phyloP scores from a whole-genome alignment of 495 filamentous ascomycete genomes.

The Lasiosphaeria ovina region DNA sequence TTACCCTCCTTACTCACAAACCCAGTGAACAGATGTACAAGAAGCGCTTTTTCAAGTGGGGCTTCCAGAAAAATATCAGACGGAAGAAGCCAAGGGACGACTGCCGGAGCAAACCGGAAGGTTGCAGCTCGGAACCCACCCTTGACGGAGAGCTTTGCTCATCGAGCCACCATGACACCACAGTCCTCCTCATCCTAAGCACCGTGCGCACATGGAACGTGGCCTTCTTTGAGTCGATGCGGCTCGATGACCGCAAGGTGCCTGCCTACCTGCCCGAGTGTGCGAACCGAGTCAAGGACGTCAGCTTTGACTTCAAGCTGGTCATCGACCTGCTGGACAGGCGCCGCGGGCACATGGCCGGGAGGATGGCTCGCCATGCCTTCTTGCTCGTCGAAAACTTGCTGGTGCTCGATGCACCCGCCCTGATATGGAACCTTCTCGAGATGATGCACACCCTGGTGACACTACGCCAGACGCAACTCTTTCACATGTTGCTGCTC shows the following conservation, averaged over 20 bases:
- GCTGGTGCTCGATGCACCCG: neutral
- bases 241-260: neutral
- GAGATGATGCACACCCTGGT: slow-evolving; percentile 4
- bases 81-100: neutral
- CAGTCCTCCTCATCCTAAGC: neutral
- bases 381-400: neutral
- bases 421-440: slow-evolving; percentile 7
- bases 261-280: neutral
- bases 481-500: slow-evolving; percentile 1
- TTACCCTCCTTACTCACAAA: neutral
- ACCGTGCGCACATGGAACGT: slow-evolving; percentile 1
- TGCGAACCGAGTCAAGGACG: neutral
- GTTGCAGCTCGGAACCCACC: neutral
- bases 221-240: slow-evolving; percentile 2
- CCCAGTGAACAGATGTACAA: slow-evolving; percentile 8
- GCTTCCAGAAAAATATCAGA: slow-evolving; percentile 1
- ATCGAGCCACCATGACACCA: neutral
- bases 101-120: neutral
- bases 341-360: slow-evolving; percentile 2
- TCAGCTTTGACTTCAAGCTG: slow-evolving; percentile 3
- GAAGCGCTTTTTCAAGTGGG: slow-evolving; percentile 8
- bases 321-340: slow-evolving; percentile 8
- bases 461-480: neutral
- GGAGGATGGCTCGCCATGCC: slow-evolving; percentile 1
- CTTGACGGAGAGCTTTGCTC: neutral